Evolutionary conservation across 1,284 basidiomycete species (phyloP).

Genomic region (Melanopsichium pennsylvanicum): DNA sequence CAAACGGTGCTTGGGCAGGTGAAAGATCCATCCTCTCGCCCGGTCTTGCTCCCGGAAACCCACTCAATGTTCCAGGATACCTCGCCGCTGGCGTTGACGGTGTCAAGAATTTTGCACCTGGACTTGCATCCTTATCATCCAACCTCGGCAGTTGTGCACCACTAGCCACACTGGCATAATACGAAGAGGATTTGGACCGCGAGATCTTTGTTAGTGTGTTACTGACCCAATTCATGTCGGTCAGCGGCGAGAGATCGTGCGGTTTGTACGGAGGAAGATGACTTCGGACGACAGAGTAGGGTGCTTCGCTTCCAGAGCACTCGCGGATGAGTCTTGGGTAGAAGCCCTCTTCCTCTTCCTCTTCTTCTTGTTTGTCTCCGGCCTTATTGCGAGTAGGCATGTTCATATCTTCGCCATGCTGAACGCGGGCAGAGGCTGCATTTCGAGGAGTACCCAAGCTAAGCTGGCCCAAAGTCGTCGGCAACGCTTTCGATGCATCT

Average conservation of each 20-base stretch:
- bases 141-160: constrained; percentile 6
- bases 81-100: not conserved
- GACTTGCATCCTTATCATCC: constrained; percentile 7
- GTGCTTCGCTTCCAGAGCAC: constrained; percentile 85
- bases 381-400: not conserved
- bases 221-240: constrained; percentile 85
- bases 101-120: constrained; percentile 12
- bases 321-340: constrained; percentile 76
- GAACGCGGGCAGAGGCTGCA: not conserved
- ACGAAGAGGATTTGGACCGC: not conserved
- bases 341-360: constrained; percentile 1
- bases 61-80: constrained; percentile 4
- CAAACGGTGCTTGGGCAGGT: constrained; percentile 2
- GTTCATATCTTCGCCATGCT: not conserved
- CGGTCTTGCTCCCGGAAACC: constrained; percentile 21
- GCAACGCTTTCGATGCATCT: not conserved
- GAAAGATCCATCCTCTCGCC: constrained; percentile 37
- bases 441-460: constrained; percentile 5
- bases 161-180: constrained; percentile 17
- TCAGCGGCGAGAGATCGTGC: constrained; percentile 86
- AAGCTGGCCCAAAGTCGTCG: constrained; percentile 4
- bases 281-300: constrained; percentile 75
- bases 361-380: too few relatives aligned
- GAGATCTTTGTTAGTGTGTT: constrained; percentile 77
- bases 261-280: constrained; percentile 75